phyloP scores from a whole-genome alignment of 768 basidiomycete species.

The Dioszegia crocea region DNA sequence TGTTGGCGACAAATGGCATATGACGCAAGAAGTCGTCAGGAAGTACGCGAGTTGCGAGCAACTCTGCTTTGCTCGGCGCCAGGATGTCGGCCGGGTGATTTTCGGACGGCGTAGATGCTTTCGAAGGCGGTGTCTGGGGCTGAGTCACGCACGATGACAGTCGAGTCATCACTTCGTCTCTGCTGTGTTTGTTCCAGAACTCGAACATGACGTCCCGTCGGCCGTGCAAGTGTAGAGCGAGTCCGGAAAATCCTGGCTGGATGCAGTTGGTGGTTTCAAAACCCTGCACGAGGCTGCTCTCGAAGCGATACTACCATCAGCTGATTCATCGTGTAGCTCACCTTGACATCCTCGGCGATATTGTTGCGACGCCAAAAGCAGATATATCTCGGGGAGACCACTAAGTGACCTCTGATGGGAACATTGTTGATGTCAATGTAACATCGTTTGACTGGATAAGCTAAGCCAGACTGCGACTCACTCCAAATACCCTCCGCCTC shows the following conservation, averaged over 20 bases:
- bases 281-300: conserved; percentile 51
- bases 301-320: conserved; percentile 52
- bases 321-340: conserved; percentile 11
- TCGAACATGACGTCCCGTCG: conserved; percentile 55
- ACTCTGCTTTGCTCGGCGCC: conserved; percentile 17
- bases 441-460: conserved; percentile 45
- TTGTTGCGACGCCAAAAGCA: conserved; percentile 45
- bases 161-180: conserved; percentile 53
- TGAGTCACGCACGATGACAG: not conserved
- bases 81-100: conserved; percentile 36
- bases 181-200: conserved; percentile 52
- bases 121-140: not conserved
- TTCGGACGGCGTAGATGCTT: not conserved
- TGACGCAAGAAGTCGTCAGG: conserved; percentile 38
- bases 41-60: conserved; percentile 22
- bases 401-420: conserved; percentile 46
- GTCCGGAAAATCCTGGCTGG: conserved; percentile 45
- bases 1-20: conserved; percentile 46
- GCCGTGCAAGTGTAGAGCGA: conserved; percentile 55
- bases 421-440: conserved; percentile 39
- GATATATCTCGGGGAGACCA: conserved; percentile 39
- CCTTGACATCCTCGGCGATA: conserved; percentile 44
- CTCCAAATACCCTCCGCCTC: conserved; percentile 43
- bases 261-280: conserved; percentile 50
- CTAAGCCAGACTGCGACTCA: conserved; percentile 12